Percentiles rank a stretch among this genome's conserved stretches.
Evolutionary conservation across 495 filamentous ascomycete species (phyloP).

Genomic region (Podospora conica): DNA sequence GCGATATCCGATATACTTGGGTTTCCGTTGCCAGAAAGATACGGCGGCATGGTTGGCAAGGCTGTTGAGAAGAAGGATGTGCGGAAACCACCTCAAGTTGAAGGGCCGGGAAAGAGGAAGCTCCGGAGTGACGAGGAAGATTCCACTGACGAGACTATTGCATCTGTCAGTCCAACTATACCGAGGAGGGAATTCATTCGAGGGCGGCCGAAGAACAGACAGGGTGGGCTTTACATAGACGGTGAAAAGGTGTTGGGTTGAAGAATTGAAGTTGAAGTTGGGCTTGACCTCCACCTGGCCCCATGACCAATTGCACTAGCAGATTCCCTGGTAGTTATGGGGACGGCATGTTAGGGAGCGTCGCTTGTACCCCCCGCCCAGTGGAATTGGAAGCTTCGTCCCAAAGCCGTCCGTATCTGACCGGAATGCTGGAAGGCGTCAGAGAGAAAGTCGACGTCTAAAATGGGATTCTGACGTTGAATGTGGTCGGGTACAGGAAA

Average conservation of each 20-base stretch:
- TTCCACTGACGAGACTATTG: not conserved
- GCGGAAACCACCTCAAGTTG: not conserved
- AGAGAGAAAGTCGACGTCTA: not conserved
- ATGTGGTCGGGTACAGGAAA: not conserved
- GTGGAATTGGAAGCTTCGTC: no score
- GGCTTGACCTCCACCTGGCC: not conserved
- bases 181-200: not conserved
- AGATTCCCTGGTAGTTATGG: not conserved
- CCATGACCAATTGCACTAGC: not conserved
- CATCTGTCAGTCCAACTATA: not conserved
- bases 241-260: not conserved
- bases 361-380: no score
- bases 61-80: not conserved
- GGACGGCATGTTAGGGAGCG: not conserved
- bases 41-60: not conserved
- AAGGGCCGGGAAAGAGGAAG: not conserved
- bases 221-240: not conserved
- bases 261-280: not conserved
- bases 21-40: not conserved
- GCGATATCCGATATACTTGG: not conserved
- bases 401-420: no score
- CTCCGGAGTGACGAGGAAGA: not conserved
- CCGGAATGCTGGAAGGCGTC: no score
- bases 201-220: not conserved
- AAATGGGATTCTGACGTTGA: not conserved